A percentile compares a stretch with the other conserved stretches of the same genome.
Conservation (phyloP, 768 basidiomycete species). For the Plicaturopsis crispa region DNA sequence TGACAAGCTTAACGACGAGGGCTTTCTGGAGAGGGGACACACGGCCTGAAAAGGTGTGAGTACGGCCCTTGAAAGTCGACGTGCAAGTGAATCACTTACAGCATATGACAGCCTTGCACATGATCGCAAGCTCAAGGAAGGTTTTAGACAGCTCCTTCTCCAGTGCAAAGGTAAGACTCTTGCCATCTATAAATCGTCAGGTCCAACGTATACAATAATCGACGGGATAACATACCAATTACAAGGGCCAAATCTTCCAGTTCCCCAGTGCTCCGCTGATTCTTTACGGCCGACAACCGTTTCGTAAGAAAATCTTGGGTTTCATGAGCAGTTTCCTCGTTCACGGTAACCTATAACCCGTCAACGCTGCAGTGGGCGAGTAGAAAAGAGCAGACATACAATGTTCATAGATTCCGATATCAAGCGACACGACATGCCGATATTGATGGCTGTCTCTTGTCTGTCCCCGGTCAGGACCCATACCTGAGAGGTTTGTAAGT, state of each 20-base stretch:
- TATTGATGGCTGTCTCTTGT: slow-evolving; percentile 99
- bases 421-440: slow-evolving; percentile 93
- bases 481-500: slow-evolving; percentile 36
- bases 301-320: slow-evolving; percentile 85
- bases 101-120: slow-evolving; percentile 99
- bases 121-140: slow-evolving; percentile 91
- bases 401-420: slow-evolving; percentile 99
- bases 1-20: slow-evolving; percentile 96
- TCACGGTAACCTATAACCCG: slow-evolving; percentile 85
- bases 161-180: slow-evolving; percentile 86
- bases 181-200: slow-evolving; percentile 62
- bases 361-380: not conserved
- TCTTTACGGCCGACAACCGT: slow-evolving; percentile 87
- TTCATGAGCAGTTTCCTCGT: slow-evolving; percentile 76
- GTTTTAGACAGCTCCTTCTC: slow-evolving; percentile 87
- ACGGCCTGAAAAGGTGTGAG: slow-evolving; percentile 49
- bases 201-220: not conserved
- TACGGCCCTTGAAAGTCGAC: slow-evolving; percentile 1
- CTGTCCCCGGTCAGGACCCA: slow-evolving; percentile 98
- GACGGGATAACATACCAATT: slow-evolving; percentile 56
- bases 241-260: slow-evolving; percentile 91
- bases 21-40: slow-evolving; percentile 98
- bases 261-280: slow-evolving; percentile 85
- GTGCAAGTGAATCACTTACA: slow-evolving; percentile 46
- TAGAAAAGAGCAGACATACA: slow-evolving; percentile 47